phyloP scores from a whole-genome alignment of 805 yeast genomes.

The Tetrapisispora pingtungensis region DNA sequence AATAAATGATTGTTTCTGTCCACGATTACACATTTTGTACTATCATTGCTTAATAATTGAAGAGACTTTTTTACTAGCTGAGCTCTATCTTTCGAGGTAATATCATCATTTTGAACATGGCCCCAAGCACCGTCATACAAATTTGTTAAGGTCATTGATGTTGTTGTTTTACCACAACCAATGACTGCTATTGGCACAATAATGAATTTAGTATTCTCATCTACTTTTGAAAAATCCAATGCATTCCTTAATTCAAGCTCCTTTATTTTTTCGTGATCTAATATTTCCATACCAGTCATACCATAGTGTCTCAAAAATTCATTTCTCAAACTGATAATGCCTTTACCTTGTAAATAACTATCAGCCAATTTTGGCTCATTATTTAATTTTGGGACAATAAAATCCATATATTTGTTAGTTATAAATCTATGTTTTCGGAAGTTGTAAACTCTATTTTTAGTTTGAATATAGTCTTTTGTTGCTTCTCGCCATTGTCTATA shows the following conservation, averaged over 20 bases:
- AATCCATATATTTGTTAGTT: constrained; percentile 59
- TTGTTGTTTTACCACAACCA: constrained; percentile 93
- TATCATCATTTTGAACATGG: constrained; percentile 74
- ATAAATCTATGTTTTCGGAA: constrained; percentile 47
- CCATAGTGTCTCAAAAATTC: constrained; percentile 46
- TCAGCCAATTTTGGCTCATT: constrained; percentile 37
- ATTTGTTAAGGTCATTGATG: constrained; percentile 46
- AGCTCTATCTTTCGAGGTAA: constrained; percentile 38
- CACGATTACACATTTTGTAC: constrained; percentile 44
- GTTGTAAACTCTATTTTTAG: constrained; percentile 29
- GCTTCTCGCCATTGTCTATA: constrained; percentile 87
- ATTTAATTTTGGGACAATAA: constrained; percentile 47
- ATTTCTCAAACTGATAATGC: constrained; percentile 66
- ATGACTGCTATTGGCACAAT: constrained; percentile 79
- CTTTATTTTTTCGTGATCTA: constrained; percentile 34
- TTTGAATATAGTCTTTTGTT: constrained; percentile 46
- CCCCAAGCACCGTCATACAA: constrained; percentile 53
- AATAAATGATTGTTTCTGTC: constrained; percentile 78
- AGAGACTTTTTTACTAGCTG: constrained; percentile 41
- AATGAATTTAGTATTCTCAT: constrained; percentile 42
- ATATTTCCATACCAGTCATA: constrained; percentile 49
- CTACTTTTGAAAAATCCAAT: constrained; percentile 28
- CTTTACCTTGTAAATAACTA: constrained; percentile 46
- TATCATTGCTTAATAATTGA: constrained; percentile 29
- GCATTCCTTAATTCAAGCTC: constrained; percentile 33